These are phyloP conservation scores for Cylindrotheca fusiformis DNA, from an alignment of 108 stramenopile species.

Conservation along the genomic window DNA sequence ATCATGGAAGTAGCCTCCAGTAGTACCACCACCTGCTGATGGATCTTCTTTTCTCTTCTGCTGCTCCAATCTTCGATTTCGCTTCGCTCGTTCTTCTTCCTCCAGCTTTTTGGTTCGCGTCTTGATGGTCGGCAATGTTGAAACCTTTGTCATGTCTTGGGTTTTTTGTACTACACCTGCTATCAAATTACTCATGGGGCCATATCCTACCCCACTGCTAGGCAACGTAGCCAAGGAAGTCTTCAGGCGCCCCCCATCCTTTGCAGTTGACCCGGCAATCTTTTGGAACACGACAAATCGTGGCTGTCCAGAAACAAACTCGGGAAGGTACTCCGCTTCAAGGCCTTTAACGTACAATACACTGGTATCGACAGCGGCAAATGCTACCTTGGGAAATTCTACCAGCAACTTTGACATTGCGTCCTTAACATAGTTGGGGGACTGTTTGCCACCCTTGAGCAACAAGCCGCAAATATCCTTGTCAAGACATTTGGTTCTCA, in stretches of 20 bases:
- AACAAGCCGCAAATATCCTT: slow-evolving; percentile 75
- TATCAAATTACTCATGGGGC: slow-evolving; percentile 65
- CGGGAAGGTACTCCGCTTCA: slow-evolving; percentile 68
- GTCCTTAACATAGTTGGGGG: slow-evolving; percentile 71
- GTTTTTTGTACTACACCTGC: slow-evolving; percentile 39
- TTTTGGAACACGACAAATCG: slow-evolving; percentile 86
- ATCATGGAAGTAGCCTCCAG: slow-evolving; percentile 27
- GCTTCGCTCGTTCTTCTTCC: slow-evolving; percentile 66
- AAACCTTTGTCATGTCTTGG: slow-evolving; percentile 42
- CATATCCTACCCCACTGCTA: slow-evolving; percentile 47
- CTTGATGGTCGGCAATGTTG: slow-evolving; percentile 71
- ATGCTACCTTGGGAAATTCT: slow-evolving; percentile 69
- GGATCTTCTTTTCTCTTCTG: slow-evolving; percentile 30
- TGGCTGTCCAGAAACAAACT: slow-evolving; percentile 65
- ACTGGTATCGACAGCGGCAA: slow-evolving; percentile 72
- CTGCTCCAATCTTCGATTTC: slow-evolving; percentile 63
- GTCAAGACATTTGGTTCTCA: slow-evolving; percentile 78
- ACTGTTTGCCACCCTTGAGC: slow-evolving; percentile 71
- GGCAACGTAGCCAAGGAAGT: slow-evolving; percentile 59
- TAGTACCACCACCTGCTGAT: neutral
- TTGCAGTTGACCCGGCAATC: slow-evolving; percentile 55
- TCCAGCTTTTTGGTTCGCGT: slow-evolving; percentile 84
- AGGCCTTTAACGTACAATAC: slow-evolving; percentile 72
- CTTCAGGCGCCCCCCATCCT: slow-evolving; percentile 49
- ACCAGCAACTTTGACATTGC: slow-evolving; percentile 73